Evolutionary conservation across 2,329 filamentous ascomycete genomes (phyloP).

Genomic region (Paracoccidioides lutzii): DNA sequence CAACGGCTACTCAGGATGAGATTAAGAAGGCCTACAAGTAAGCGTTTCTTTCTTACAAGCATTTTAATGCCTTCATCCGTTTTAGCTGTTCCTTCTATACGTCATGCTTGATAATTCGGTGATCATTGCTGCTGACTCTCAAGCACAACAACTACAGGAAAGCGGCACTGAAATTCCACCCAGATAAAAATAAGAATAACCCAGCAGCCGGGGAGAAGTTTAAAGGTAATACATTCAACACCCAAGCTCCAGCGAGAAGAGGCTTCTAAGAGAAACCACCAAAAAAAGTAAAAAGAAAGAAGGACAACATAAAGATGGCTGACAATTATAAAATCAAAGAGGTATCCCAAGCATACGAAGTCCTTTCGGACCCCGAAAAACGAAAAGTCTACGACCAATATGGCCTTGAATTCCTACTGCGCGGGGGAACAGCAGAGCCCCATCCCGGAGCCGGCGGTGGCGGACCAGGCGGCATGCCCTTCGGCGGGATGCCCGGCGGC

Average conservation of each 20-base stretch:
- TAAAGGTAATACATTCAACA: conserved; percentile 46
- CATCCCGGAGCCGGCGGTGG: conserved; percentile 44
- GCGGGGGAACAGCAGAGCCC: conserved; percentile 59
- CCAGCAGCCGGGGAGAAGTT: conserved; percentile 80
- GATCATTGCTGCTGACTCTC: conserved; percentile 5
- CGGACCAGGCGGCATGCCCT: conserved; percentile 22
- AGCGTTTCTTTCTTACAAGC: conserved; percentile 17
- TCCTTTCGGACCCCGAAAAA: conserved; percentile 93
- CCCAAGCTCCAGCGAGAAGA: too few species aligned
- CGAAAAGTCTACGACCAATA: conserved; percentile 90
- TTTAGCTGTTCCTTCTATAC: background rate
- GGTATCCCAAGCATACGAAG: conserved; percentile 93
- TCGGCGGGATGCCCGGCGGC: conserved; percentile 43
- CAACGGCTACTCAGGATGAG: conserved; percentile 75
- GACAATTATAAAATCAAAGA: conserved; percentile 37
- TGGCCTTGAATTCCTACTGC: conserved; percentile 82
- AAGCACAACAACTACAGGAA: conserved; percentile 44
- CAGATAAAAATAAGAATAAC: conserved; percentile 96
- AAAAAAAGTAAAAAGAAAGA: background rate
- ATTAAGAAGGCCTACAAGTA: conserved; percentile 95
- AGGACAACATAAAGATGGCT: conserved; percentile 5
- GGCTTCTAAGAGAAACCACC: too few species aligned
- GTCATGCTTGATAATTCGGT: too few species aligned
- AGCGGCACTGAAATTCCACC: conserved; percentile 80
- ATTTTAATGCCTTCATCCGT: background rate